These are phyloP conservation scores for Amphicarpaea edgeworthii DNA, from an alignment of 306 rosid species.

Conservation along the genomic window DNA sequence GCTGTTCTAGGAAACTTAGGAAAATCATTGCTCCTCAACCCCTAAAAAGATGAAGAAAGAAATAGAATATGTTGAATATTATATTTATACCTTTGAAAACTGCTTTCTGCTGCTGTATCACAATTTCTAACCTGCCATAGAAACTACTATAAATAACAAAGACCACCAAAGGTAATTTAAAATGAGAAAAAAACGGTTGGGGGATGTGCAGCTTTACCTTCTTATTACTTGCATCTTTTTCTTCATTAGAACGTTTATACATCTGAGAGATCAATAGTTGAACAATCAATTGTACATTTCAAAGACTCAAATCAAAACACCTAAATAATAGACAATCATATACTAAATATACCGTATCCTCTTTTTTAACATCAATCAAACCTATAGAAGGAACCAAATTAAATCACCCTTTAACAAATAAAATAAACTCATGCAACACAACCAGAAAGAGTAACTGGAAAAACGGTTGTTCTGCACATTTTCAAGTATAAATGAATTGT, in stretches of 20 bases:
- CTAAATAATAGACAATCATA: background rate
- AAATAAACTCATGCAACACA: slow-evolving; percentile 1
- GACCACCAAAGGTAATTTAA: background rate
- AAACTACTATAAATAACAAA: slow-evolving; percentile 34
- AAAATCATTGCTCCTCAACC: background rate
- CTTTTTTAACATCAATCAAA: slow-evolving; percentile 3
- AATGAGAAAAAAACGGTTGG: slow-evolving; percentile 1
- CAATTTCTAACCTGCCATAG: slow-evolving; percentile 38
- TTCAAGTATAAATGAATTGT: background rate
- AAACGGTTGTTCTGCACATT: background rate
- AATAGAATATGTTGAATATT: slow-evolving; percentile 13
- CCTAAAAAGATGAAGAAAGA: slow-evolving; percentile 16
- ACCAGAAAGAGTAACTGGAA: background rate
- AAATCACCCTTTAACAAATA: background rate
- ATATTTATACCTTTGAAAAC: slow-evolving; percentile 42
- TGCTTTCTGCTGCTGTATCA: slow-evolving; percentile 39
- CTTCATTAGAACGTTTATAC: slow-evolving; percentile 34
- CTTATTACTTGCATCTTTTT: slow-evolving; percentile 6
- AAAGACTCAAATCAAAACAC: slow-evolving; percentile 39
- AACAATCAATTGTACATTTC: slow-evolving; percentile 32
- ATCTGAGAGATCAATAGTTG: slow-evolving; percentile 36
- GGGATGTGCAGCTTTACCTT: slow-evolving; percentile 33
- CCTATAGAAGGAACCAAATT: background rate
- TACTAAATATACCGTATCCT: background rate
- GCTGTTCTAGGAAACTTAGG: background rate